These are phyloP conservation scores for Noccaea caerulescens DNA, from an alignment of 345 rosid species.

Conservation along the genomic window DNA sequence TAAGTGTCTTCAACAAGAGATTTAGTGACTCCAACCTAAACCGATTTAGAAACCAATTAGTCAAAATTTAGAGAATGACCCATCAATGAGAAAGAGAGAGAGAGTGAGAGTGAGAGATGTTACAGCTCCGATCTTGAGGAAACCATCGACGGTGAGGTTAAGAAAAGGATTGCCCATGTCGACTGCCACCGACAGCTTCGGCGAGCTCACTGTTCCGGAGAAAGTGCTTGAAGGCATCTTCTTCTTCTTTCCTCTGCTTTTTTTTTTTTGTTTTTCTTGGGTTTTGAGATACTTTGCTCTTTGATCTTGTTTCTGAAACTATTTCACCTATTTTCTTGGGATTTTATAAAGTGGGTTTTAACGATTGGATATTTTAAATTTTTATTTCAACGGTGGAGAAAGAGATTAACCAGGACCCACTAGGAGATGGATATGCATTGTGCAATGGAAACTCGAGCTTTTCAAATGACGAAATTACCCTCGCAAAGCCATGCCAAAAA, in stretches of 20 bases:
- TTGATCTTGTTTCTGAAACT: conserved; percentile 12
- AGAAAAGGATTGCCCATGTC: conserved; percentile 80
- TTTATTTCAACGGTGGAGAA: conserved; percentile 38
- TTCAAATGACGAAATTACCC: conserved; percentile 26
- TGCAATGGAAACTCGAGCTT: conserved; percentile 26
- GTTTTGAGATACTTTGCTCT: background rate
- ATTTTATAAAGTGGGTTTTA: conserved; percentile 24
- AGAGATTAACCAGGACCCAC: conserved; percentile 39
- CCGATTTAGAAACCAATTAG: background rate
- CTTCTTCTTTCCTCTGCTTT: conserved; percentile 12
- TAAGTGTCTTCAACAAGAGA: conserved; percentile 68
- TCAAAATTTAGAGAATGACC: background rate
- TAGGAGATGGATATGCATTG: conserved; percentile 1
- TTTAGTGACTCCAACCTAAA: conserved; percentile 76
- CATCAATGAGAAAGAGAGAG: background rate
- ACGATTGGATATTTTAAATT: conserved; percentile 6
- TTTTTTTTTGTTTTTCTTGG: background rate
- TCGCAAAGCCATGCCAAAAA: conserved; percentile 26
- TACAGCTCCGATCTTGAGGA: conserved; percentile 88
- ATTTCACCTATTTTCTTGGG: conserved; percentile 27
- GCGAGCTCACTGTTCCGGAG: conserved; percentile 58
- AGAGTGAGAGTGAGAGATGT: background rate
- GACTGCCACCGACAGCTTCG: conserved; percentile 65
- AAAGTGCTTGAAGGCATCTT: conserved; percentile 72
- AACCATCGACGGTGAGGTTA: conserved; percentile 74